phyloP scores from a whole-genome alignment of 257 asterid species.

The Lycium ferocissimum region DNA sequence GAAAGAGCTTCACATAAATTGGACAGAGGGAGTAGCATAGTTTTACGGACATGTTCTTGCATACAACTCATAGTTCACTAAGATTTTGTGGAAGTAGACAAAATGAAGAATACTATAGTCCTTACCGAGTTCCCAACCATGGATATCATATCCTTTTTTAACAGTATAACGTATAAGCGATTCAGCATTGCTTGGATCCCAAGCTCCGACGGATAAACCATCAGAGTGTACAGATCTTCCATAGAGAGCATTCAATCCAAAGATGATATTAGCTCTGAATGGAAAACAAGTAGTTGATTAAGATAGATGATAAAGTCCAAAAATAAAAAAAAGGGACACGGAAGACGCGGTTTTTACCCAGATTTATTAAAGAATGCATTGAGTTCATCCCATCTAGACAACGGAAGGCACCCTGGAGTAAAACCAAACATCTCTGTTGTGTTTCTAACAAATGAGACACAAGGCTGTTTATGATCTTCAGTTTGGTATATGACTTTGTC shows the following conservation, averaged over 20 bases:
- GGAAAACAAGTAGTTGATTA: neutral
- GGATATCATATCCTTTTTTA: conserved; percentile 62
- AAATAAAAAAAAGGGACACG: neutral
- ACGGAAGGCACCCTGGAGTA: conserved; percentile 73
- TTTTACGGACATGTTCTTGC: neutral
- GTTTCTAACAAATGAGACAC: conserved; percentile 57
- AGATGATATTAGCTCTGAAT: conserved; percentile 65
- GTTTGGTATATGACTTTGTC: conserved; percentile 77
- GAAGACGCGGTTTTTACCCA: conserved; percentile 50
- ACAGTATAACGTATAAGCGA: conserved; percentile 66
- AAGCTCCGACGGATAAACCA: conserved; percentile 57
- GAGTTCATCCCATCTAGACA: conserved; percentile 84
- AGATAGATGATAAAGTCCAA: neutral
- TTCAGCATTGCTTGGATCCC: conserved; percentile 70
- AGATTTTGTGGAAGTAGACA: neutral
- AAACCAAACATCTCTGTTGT: conserved; percentile 65
- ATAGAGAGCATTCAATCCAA: conserved; percentile 75
- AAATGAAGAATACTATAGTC: neutral
- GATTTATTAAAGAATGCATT: conserved; percentile 68
- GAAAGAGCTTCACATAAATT: no score
- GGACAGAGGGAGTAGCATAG: neutral
- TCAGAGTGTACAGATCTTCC: conserved; percentile 53
- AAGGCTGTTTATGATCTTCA: conserved; percentile 54
- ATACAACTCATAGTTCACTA: neutral
- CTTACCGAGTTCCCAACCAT: conserved; percentile 89